A percentile compares a stretch with the other conserved stretches of the same genome.
Conservation (phyloP, 495 filamentous ascomycete species). For the Cetradonia linearis region DNA sequence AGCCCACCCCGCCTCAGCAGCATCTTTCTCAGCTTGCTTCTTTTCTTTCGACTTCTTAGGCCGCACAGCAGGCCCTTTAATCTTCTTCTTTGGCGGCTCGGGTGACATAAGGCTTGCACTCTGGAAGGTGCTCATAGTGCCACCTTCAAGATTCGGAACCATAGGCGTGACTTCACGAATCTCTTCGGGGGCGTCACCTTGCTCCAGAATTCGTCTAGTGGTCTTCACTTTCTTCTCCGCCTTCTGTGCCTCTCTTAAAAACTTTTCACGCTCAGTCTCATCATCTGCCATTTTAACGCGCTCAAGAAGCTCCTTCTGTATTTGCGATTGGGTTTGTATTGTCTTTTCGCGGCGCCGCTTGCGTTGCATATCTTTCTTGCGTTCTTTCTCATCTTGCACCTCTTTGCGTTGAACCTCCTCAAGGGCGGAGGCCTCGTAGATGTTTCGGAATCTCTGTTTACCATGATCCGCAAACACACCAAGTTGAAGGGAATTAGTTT, state of each 20-base stretch:
- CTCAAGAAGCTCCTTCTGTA: constrained; percentile 69
- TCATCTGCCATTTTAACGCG: constrained; percentile 66
- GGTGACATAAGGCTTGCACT: constrained; percentile 52
- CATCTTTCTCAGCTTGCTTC: constrained; percentile 90
- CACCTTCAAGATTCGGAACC: constrained; percentile 76
- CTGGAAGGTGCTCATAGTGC: constrained; percentile 76
- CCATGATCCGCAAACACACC: constrained; percentile 43
- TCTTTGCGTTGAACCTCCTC: constrained; percentile 82
- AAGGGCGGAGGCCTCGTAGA: constrained; percentile 58
- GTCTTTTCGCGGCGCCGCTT: constrained; percentile 96
- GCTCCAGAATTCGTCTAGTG: constrained; percentile 70
- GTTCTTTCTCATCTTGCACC: constrained; percentile 89
- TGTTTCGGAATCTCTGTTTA: constrained; percentile 43
- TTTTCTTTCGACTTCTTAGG: constrained; percentile 91
- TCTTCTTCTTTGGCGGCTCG: constrained; percentile 51
- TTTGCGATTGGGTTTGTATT: constrained; percentile 72
- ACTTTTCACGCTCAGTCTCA: constrained; percentile 64
- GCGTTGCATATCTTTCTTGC: constrained; percentile 98
- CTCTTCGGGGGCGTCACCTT: constrained; percentile 73
- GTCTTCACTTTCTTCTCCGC: constrained; percentile 81
- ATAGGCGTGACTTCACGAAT: constrained; percentile 63
- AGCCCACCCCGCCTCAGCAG: constrained; percentile 78
- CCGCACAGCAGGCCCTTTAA: constrained; percentile 50
- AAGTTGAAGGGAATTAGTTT: constrained; percentile 43
- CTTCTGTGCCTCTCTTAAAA: constrained; percentile 68